phyloP scores from a whole-genome alignment of 1,139 yeast species.

The Pichia sp. region DNA sequence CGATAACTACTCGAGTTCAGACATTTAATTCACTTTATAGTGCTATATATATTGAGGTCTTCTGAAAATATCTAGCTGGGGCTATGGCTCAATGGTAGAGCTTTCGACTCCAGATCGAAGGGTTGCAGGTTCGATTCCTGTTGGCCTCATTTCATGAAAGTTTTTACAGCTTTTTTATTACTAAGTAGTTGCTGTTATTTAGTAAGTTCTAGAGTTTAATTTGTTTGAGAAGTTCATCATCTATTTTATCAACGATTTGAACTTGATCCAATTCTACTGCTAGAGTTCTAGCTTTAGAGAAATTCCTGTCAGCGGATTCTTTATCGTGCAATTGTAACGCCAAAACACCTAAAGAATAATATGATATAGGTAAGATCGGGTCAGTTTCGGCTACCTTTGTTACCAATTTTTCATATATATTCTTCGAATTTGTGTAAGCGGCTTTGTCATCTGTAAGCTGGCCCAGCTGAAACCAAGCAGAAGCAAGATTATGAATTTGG shows the following conservation, averaged over 20 bases:
- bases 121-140: conserved; percentile 49
- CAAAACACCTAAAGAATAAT: conserved; percentile 82
- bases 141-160: conserved; percentile 36
- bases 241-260: conserved; percentile 62
- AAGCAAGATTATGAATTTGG: conserved; percentile 27
- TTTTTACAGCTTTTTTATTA: not conserved
- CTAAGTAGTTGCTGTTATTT: too few species aligned
- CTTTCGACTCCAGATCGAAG: conserved; percentile 73
- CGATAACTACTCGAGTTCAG: too few species aligned
- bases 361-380: conserved; percentile 74
- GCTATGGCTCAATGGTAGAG: conserved; percentile 95
- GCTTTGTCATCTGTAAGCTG: conserved; percentile 16
- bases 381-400: conserved; percentile 15
- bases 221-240: conserved; percentile 32
- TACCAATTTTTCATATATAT: conserved; percentile 23
- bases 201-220: conserved; percentile 3
- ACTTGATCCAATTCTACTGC: conserved; percentile 66
- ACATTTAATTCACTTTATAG: too few species aligned
- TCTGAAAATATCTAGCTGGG: too few species aligned
- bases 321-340: conserved; percentile 55
- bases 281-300: conserved; percentile 68
- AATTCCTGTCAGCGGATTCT: conserved; percentile 54
- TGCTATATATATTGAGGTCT: too few species aligned
- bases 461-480: conserved; percentile 26
- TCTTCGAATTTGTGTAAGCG: conserved; percentile 21